Conservation (phyloP, 2,329 filamentous ascomycete genomes). For the Aspergillus sp. region DNA sequence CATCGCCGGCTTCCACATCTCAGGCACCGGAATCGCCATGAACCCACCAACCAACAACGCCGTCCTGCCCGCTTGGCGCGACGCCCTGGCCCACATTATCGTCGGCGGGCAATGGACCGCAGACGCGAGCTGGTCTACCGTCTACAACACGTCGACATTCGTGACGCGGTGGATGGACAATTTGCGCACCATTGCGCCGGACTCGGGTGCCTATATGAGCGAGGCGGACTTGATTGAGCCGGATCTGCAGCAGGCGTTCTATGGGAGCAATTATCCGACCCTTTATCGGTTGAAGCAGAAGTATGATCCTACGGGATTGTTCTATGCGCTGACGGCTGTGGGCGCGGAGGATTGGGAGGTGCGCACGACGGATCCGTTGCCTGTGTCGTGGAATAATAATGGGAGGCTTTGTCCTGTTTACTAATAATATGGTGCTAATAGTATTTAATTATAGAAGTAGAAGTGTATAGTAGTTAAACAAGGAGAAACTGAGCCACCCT, state of each 20-base stretch:
- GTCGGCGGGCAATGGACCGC: constrained; percentile 27
- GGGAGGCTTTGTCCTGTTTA: constrained; percentile 17
- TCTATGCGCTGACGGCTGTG: constrained; percentile 25
- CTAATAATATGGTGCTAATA: too few relatives aligned
- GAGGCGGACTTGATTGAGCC: constrained; percentile 42
- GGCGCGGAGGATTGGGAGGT: constrained; percentile 25
- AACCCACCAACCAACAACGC: constrained; percentile 16
- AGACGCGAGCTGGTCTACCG: constrained; percentile 14
- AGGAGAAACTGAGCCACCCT: constrained; percentile 3
- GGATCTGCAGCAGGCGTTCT: constrained; percentile 41
- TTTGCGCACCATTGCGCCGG: constrained; percentile 18
- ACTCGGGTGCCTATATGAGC: constrained; percentile 36
- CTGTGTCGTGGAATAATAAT: constrained; percentile 23
- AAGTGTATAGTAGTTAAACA: neutral
- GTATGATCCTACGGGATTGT: constrained; percentile 33
- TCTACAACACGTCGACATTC: constrained; percentile 12
- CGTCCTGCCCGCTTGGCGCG: constrained; percentile 42
- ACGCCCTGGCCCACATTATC: constrained; percentile 42
- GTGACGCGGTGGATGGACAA: constrained; percentile 23
- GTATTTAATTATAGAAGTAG: too few relatives aligned
- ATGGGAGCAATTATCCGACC: constrained; percentile 32
- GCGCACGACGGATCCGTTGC: constrained; percentile 15
- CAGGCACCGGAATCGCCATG: constrained; percentile 20
- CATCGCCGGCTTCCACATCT: constrained; percentile 23
- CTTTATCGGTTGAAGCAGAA: constrained; percentile 30